phyloP scores from a whole-genome alignment of 768 basidiomycete species.

The Grammothele lineata region DNA sequence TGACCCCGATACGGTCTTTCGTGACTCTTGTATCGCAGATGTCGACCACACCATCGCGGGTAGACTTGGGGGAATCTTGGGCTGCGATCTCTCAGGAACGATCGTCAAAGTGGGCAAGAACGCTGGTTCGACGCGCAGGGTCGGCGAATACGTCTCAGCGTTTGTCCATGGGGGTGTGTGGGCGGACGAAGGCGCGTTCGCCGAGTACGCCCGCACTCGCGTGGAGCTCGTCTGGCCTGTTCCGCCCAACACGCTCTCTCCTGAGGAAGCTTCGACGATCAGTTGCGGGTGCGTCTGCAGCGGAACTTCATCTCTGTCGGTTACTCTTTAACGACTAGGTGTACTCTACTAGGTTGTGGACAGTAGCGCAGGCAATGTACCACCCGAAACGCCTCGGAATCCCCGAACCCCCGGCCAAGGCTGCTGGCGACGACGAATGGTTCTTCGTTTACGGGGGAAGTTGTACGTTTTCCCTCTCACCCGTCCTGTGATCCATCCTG shows the following conservation, averaged over 20 bases:
- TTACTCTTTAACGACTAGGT: too few species aligned
- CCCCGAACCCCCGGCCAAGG: slow-evolving; percentile 10
- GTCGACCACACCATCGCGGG: slow-evolving; percentile 2
- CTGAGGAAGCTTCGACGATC: slow-evolving; percentile 17
- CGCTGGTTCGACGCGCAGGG: slow-evolving; percentile 13
- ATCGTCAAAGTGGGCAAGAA: slow-evolving; percentile 20
- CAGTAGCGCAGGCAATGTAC: slow-evolving; percentile 15
- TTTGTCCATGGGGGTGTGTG: slow-evolving; percentile 22
- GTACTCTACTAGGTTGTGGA: slow-evolving; percentile 13
- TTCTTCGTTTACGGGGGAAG: slow-evolving; percentile 17
- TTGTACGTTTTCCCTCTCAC: neutral
- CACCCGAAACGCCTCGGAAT: slow-evolving; percentile 13
- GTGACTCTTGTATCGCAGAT: slow-evolving; percentile 4
- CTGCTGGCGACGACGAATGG: slow-evolving; percentile 6
- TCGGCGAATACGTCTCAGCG: slow-evolving; percentile 26
- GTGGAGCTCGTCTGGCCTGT: slow-evolving; percentile 17
- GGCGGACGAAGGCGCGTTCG: slow-evolving; percentile 20
- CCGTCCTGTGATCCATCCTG: neutral
- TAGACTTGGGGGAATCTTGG: slow-evolving; percentile 14
- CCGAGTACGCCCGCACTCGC: slow-evolving; percentile 24
- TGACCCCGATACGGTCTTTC: neutral
- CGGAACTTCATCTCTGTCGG: too few species aligned
- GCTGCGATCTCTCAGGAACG: slow-evolving; percentile 24
- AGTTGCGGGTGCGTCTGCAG: slow-evolving; percentile 18
- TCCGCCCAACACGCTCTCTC: slow-evolving; percentile 8